phyloP scores from a whole-genome alignment of 768 basidiomycete species.

The Podaxis sp. region DNA sequence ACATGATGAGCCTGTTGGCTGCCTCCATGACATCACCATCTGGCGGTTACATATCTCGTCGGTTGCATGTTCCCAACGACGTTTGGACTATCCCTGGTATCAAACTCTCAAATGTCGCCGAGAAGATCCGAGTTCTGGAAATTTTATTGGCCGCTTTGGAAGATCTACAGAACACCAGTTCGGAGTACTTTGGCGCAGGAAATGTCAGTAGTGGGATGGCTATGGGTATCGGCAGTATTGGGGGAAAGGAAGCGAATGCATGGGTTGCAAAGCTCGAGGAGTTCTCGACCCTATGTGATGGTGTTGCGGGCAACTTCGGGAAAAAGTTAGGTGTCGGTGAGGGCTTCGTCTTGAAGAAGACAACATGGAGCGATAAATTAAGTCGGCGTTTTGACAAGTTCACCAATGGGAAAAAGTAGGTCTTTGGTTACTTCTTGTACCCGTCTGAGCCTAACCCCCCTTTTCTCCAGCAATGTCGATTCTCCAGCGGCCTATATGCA shows the following conservation, averaged over 20 bases:
- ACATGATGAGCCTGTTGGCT: constrained; percentile 82
- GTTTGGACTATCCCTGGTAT: constrained; percentile 92
- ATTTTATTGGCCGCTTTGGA: constrained; percentile 78
- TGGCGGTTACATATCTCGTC: constrained; percentile 87
- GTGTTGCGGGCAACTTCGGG: constrained; percentile 76
- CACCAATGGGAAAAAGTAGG: constrained; percentile 88
- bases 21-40: constrained; percentile 76
- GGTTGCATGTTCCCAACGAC: constrained; percentile 84
- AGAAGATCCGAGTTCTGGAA: constrained; percentile 85
- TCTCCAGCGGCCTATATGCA: constrained; percentile 84
- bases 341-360: constrained; percentile 82
- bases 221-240: constrained; percentile 74
- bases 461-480: constrained; percentile 60
- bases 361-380: constrained; percentile 73
- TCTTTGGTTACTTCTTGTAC: constrained; percentile 4
- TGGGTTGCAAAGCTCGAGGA: constrained; percentile 82
- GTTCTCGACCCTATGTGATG: constrained; percentile 76
- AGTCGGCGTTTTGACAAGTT: constrained; percentile 79
- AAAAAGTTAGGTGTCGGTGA: constrained; percentile 90
- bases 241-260: constrained; percentile 73
- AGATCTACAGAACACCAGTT: constrained; percentile 70
- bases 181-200: constrained; percentile 75
- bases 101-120: constrained; percentile 76
- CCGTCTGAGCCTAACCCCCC: constrained; percentile 19
- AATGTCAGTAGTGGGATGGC: constrained; percentile 75